Percentiles rank a stretch among this genome's conserved stretches.
phyloP scores from a whole-genome alignment of 805 yeast genomes.

The Yamadazyma ubonensis region DNA sequence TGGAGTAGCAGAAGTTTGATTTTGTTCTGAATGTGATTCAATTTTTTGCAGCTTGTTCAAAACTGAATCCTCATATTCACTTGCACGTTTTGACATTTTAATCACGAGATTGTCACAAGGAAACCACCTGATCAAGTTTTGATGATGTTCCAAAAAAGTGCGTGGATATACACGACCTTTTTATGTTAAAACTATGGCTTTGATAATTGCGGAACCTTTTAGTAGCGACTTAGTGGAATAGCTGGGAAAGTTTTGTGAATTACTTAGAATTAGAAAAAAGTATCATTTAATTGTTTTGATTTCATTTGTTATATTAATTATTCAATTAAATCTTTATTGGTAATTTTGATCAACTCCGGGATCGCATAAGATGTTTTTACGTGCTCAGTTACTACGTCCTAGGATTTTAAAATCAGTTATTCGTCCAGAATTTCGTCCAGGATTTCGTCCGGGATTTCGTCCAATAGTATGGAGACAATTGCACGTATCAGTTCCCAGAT shows the following conservation, averaged over 20 bases:
- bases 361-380: slow-evolving; percentile 7
- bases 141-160: background rate
- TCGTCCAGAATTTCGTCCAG: background rate
- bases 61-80: background rate
- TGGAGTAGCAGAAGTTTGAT: too few relatives aligned
- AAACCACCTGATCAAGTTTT: slow-evolving; percentile 11
- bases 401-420: background rate
- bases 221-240: too few relatives aligned
- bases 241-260: too few relatives aligned
- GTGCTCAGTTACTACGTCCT: background rate
- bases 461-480: background rate
- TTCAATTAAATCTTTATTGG: too few relatives aligned
- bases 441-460: background rate
- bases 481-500: background rate
- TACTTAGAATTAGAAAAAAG: background rate
- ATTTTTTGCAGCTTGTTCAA: too few relatives aligned
- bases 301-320: background rate
- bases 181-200: background rate
- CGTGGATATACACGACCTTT: background rate
- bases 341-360: slow-evolving; percentile 2
- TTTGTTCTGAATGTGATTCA: too few relatives aligned
- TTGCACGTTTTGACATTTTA: slow-evolving; percentile 6
- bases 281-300: background rate
- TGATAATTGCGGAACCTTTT: background rate
- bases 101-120: slow-evolving; percentile 18